Evolutionary conservation across 768 basidiomycete genomes (phyloP), one percentile per base, ranked within the genome.

Genomic region (Lentinula boryana): DNA sequence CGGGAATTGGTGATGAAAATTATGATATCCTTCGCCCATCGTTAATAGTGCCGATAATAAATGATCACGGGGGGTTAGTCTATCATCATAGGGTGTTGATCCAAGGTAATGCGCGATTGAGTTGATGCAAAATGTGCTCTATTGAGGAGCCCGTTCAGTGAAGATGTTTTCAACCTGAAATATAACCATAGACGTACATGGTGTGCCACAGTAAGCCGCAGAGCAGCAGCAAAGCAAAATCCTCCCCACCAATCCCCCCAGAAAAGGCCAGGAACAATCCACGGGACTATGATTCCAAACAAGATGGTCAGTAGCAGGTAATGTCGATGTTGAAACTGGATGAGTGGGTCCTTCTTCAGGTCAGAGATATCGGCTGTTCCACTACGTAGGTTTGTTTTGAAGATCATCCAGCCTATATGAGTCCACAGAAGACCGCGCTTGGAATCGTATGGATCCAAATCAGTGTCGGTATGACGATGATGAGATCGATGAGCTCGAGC

Each of bases 71-170:
- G 91, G 89, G 36, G 85, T 84, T 68, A 88, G 80, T 64, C 75
- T 85, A 76, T 93, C 89, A 70, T 94, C 92, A 64, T 93, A 94
- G 1, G 91, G 84, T 32, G 89, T 79, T 52, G 84, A 83, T 38
- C 92, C 92, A 51, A 94, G 80, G 76, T 87, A 92, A 71, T 94
- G 92, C 0, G 91, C 91, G 33, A 94, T 81, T 18, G 91, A 93
- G 70, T 93, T 94, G 72, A 94, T 91, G 69, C 87, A 91, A 72
- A 94, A 94, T 1, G 88, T 91, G 65, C 91, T 89, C 87, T 89
- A 57, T 16, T 8, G 36, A 12, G n/a, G 43, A 31, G n/a, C 27
- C 59, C 32, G 36, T 16, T 48, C 16, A 31, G 35, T 41, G 13
- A 12, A 31, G n/a, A 21, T n/a, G 33, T 41, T 41, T 8, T 43